A percentile compares a stretch with the other conserved stretches of the same genome.
These are phyloP conservation scores for Fomitopsis pulvina DNA, from an alignment of 768 basidiomycete species.

Conservation along the genomic window DNA sequence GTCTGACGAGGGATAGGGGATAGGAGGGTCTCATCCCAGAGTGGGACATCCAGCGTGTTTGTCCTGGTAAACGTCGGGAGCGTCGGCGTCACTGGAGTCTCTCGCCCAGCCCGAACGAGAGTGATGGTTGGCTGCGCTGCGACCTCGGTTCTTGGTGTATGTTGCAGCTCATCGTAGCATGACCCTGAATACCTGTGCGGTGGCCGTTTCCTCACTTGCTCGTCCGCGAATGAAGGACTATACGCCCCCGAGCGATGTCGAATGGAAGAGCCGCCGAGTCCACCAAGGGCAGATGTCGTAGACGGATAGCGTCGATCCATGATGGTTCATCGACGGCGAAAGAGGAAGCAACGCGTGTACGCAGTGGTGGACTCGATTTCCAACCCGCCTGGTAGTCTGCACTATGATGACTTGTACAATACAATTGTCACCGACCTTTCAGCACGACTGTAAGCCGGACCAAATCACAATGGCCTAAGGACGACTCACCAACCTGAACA, in stretches of 20 bases:
- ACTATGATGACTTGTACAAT: background rate
- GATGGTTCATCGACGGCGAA: background rate
- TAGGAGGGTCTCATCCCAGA: background rate
- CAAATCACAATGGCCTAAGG: background rate
- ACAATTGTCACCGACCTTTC: background rate
- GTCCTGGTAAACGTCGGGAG: slow-evolving; percentile 3
- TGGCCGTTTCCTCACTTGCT: background rate
- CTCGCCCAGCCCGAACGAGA: slow-evolving; percentile 12
- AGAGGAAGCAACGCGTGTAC: slow-evolving; percentile 1
- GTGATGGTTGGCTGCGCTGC: slow-evolving; percentile 17
- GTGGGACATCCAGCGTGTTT: background rate
- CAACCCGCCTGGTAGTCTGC: background rate
- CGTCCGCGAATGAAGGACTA: slow-evolving; percentile 8
- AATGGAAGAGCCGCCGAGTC: slow-evolving; percentile 8
- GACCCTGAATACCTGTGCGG: too few species aligned
- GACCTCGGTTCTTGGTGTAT: too few species aligned
- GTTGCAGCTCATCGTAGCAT: too few species aligned
- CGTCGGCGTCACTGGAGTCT: slow-evolving; percentile 5
- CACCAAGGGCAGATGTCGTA: slow-evolving; percentile 10
- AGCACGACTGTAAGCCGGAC: background rate
- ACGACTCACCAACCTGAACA: background rate
- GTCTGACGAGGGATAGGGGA: background rate
- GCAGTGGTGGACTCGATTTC: background rate
- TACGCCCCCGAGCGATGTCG: slow-evolving; percentile 19
- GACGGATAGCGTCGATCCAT: slow-evolving; percentile 17